phyloP scores from a whole-genome alignment of 345 rosid genomes.

The Acer yangbiense region DNA sequence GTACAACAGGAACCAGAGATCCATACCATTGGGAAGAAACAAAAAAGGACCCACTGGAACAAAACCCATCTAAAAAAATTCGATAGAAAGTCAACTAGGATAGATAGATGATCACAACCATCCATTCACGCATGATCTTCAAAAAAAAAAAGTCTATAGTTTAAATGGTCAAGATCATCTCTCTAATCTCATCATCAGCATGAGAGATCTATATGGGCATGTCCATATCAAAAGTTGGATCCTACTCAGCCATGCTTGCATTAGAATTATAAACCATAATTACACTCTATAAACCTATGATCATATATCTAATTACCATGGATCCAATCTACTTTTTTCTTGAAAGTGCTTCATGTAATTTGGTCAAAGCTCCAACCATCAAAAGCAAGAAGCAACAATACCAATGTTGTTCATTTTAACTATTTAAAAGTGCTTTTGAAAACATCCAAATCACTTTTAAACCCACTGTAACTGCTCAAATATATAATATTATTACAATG shows the following conservation, averaged over 20 bases:
- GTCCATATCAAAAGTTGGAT: conserved; percentile 4
- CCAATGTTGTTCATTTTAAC: too few relatives aligned
- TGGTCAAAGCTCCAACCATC: background rate
- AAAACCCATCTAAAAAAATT: background rate
- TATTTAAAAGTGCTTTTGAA: background rate
- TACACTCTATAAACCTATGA: background rate
- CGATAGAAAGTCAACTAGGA: conserved; percentile 1
- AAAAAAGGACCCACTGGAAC: background rate
- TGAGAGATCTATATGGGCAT: background rate
- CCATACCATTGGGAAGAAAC: background rate
- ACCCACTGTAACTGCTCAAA: background rate
- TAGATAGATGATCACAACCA: conserved; percentile 1
- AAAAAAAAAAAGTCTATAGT: background rate
- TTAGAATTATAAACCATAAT: conserved; percentile 12
- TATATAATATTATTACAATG: conserved; percentile 15
- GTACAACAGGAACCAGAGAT: too few relatives aligned
- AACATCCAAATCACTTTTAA: background rate
- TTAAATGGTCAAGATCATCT: conserved; percentile 10
- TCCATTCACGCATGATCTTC: background rate
- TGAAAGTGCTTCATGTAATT: background rate
- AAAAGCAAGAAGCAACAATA: background rate
- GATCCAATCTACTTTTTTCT: background rate
- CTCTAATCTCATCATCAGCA: background rate
- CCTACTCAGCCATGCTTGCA: conserved; percentile 3
- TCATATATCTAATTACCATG: conserved; percentile 6